These are phyloP conservation scores for Lobosporangium transversale DNA, from an alignment of 192 early-diverging fungal genomes.

Conservation along the genomic window DNA sequence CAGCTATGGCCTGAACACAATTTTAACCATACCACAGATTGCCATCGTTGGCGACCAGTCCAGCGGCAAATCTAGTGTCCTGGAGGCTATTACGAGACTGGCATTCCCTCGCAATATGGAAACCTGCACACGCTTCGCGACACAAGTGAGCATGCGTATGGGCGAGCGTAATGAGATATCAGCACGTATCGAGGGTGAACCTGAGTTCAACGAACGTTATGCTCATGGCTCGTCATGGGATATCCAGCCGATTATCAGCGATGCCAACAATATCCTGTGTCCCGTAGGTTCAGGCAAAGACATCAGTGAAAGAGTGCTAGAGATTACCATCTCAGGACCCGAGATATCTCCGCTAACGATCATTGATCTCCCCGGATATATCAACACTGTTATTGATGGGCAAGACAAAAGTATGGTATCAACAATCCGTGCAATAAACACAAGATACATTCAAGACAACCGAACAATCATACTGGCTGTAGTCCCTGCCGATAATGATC, in stretches of 20 bases:
- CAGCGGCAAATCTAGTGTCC: constrained; percentile 41
- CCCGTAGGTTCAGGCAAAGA: background rate
- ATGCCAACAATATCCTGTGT: constrained; percentile 22
- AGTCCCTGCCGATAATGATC: constrained; percentile 27
- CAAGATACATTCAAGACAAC: constrained; percentile 29
- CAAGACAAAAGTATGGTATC: constrained; percentile 16
- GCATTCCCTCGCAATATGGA: constrained; percentile 28
- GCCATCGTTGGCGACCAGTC: constrained; percentile 44
- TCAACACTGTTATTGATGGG: constrained; percentile 22
- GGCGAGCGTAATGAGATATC: constrained; percentile 7
- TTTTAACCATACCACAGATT: constrained; percentile 36
- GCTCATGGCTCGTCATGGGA: background rate
- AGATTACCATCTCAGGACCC: constrained; percentile 38
- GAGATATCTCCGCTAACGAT: constrained; percentile 28
- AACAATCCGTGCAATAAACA: constrained; percentile 34
- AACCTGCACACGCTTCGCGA: constrained; percentile 36
- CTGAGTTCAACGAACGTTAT: constrained; percentile 21
- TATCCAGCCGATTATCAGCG: constrained; percentile 4
- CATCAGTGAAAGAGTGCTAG: constrained; percentile 29
- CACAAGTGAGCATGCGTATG: constrained; percentile 29
- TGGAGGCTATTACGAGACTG: constrained; percentile 33
- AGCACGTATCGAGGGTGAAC: constrained; percentile 21
- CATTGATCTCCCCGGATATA: constrained; percentile 37
- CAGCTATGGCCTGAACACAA: constrained; percentile 25
- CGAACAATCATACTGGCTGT: constrained; percentile 43